Conservation (phyloP, 768 basidiomycete genomes). For the Amanita pallidorosea region DNA sequence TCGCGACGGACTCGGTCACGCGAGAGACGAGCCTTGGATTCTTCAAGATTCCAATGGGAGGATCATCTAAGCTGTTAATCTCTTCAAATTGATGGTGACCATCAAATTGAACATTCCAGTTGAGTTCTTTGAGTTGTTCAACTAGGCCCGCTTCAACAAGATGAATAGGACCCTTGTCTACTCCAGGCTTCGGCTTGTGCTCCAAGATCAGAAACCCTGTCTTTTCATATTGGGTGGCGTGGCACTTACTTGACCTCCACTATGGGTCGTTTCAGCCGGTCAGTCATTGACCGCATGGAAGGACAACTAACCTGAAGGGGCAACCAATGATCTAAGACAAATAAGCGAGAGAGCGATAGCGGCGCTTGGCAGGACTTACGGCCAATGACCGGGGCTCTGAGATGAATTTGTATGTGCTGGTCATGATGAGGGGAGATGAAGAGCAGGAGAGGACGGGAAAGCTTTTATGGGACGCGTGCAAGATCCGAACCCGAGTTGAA, state of each 20-base stretch:
- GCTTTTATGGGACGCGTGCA: neutral
- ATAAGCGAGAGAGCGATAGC: slow-evolving; percentile 7
- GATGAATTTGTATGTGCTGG: slow-evolving; percentile 36
- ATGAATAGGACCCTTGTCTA: slow-evolving; percentile 82
- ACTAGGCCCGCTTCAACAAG: slow-evolving; percentile 83
- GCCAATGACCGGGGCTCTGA: slow-evolving; percentile 65
- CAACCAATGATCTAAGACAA: slow-evolving; percentile 74
- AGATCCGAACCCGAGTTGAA: neutral
- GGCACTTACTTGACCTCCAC: slow-evolving; percentile 54
- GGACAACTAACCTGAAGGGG: slow-evolving; percentile 74
- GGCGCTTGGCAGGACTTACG: slow-evolving; percentile 35
- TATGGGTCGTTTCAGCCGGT: slow-evolving; percentile 13
- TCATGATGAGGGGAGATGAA: slow-evolving; percentile 13
- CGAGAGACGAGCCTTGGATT: slow-evolving; percentile 81
- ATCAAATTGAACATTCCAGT: slow-evolving; percentile 85
- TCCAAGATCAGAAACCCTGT: neutral
- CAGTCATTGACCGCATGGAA: slow-evolving; percentile 2
- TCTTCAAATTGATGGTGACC: slow-evolving; percentile 87
- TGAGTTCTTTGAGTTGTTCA: slow-evolving; percentile 63
- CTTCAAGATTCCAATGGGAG: slow-evolving; percentile 82
- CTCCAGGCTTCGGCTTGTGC: slow-evolving; percentile 58
- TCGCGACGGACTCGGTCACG: slow-evolving; percentile 73
- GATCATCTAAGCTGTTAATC: slow-evolving; percentile 50
- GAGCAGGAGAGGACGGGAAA: neutral
- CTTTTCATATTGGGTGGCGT: slow-evolving; percentile 8